Evolutionary conservation across 495 filamentous ascomycete species (phyloP).

Genomic region (Neurospora sp.): DNA sequence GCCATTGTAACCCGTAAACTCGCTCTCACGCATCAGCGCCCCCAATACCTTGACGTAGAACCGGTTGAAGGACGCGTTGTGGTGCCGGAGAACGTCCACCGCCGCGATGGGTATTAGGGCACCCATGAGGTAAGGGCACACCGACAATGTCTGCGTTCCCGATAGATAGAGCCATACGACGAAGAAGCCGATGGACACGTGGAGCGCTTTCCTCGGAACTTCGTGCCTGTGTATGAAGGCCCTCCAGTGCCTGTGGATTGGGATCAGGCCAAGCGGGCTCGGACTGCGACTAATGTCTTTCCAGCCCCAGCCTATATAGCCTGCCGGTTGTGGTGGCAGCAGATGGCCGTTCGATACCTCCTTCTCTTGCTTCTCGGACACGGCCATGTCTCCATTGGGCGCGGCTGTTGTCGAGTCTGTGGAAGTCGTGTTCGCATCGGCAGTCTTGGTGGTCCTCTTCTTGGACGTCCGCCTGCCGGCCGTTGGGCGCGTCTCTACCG

Average conservation of each 20-base stretch:
- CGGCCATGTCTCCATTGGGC: neutral
- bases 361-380: slow-evolving; percentile 5
- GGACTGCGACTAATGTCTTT: slow-evolving; percentile 78
- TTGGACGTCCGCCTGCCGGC: slow-evolving; percentile 35
- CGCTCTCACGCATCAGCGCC: slow-evolving; percentile 91
- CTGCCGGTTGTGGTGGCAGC: slow-evolving; percentile 46
- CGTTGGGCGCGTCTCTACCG: slow-evolving; percentile 36
- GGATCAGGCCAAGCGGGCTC: slow-evolving; percentile 86
- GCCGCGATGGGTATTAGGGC: slow-evolving; percentile 78
- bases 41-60: slow-evolving; percentile 78
- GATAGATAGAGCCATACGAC: slow-evolving; percentile 72
- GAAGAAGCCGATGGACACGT: slow-evolving; percentile 94
- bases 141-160: slow-evolving; percentile 60
- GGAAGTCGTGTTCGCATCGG: slow-evolving; percentile 1
- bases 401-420: slow-evolving; percentile 6
- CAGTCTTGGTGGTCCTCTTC: slow-evolving; percentile 11
- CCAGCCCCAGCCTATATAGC: slow-evolving; percentile 51
- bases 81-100: slow-evolving; percentile 75
- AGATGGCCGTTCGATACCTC: slow-evolving; percentile 53
- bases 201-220: slow-evolving; percentile 63
- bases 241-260: slow-evolving; percentile 72
- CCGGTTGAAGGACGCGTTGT: slow-evolving; percentile 68
- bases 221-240: slow-evolving; percentile 69
- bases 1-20: slow-evolving; percentile 87
- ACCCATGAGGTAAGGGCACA: slow-evolving; percentile 75